Percentiles rank a stretch among this genome's conserved stretches.
phyloP scores from a whole-genome alignment of 306 rosid genomes.

The Phaseolus lunatus region DNA sequence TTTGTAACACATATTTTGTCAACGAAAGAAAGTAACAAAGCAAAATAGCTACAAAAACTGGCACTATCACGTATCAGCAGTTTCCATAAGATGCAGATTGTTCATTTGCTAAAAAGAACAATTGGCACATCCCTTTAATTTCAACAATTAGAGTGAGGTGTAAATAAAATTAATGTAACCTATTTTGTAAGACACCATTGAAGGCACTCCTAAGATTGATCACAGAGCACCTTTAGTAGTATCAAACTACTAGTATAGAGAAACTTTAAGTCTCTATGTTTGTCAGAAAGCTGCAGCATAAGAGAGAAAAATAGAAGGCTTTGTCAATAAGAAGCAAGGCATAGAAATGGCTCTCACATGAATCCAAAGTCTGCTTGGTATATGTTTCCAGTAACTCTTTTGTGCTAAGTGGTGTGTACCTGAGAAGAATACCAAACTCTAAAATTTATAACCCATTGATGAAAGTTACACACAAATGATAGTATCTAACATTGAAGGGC shows the following conservation, averaged over 20 bases:
- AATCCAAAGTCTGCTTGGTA: constrained; percentile 76
- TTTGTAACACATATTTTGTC: constrained; percentile 8
- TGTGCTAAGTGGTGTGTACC: constrained; percentile 83
- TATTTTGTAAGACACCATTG: neutral
- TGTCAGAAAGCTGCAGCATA: neutral
- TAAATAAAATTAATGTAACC: constrained; percentile 3
- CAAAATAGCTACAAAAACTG: constrained; percentile 25
- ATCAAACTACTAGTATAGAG: neutral
- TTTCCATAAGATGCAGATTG: constrained; percentile 11
- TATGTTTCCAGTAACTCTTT: constrained; percentile 81
- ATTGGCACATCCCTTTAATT: constrained; percentile 7
- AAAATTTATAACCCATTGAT: constrained; percentile 23
- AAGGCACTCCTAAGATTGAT: constrained; percentile 17
- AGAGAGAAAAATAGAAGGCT: constrained; percentile 24
- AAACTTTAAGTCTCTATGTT: constrained; percentile 18
- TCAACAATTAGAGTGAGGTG: constrained; percentile 10
- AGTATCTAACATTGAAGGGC: constrained; percentile 13
- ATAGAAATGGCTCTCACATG: constrained; percentile 67
- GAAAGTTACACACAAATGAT: constrained; percentile 21
- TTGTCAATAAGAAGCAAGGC: constrained; percentile 11
- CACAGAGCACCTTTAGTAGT: constrained; percentile 14
- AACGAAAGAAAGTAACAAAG: neutral
- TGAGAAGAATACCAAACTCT: constrained; percentile 52
- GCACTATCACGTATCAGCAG: constrained; percentile 21
- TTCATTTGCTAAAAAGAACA: constrained; percentile 35